Conservation (phyloP, 2,329 filamentous ascomycete species). For the Stachybotrys chartarum region DNA sequence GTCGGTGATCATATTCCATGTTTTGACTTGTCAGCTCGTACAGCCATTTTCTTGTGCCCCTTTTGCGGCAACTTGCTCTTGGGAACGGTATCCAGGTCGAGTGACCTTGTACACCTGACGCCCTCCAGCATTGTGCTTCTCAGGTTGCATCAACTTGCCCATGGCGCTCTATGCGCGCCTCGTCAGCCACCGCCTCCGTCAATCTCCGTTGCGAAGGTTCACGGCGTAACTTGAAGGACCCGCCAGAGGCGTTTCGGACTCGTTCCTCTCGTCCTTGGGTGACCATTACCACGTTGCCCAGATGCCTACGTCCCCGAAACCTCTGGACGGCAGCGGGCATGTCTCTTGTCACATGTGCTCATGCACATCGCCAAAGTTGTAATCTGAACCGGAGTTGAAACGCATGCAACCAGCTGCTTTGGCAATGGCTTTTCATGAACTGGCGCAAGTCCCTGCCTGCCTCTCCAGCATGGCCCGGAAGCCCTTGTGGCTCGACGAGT, state of each 20-base stretch:
- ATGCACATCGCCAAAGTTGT: conserved; percentile 10
- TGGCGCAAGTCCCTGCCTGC: no score
- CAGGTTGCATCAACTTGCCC: neutral
- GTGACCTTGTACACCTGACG: neutral
- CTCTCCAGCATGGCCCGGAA: no score
- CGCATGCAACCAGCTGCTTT: neutral
- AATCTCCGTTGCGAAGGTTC: neutral
- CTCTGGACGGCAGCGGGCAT: neutral
- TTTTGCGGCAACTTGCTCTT: neutral
- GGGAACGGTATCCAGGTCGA: neutral
- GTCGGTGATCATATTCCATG: neutral
- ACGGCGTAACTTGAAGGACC: neutral
- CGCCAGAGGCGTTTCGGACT: neutral
- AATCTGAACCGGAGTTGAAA: conserved; percentile 2
- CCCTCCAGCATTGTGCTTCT: neutral
- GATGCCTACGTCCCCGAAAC: neutral
- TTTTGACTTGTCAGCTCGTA: neutral
- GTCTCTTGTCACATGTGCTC: neutral
- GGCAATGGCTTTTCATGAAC: neutral
- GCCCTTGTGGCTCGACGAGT: no score
- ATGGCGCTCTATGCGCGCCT: neutral
- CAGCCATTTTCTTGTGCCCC: neutral
- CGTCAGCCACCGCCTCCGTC: neutral
- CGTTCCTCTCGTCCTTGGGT: neutral
- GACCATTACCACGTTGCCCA: neutral